Base-by-base conservation (phyloP, 768 basidiomycete genomes). In the Russula vinacea region DNA sequence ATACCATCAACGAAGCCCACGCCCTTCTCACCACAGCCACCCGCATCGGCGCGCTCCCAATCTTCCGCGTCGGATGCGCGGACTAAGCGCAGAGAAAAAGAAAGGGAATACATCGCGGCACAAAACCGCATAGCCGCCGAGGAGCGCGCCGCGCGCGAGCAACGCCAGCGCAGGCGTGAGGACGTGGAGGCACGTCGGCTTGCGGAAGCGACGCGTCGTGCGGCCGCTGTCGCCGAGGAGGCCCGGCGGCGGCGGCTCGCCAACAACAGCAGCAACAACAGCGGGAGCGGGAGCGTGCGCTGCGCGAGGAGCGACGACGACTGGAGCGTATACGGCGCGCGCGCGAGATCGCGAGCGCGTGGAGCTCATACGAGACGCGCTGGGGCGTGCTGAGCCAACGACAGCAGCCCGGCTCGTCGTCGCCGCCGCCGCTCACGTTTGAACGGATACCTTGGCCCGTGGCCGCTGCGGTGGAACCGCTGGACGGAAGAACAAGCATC, bases 371-470 rank as follows among this genome's bases (percentile, higher is more conserved):
- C 74, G 68, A 71, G 80, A 83, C 64, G 70, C 77, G 78, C 51
- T 82, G 80, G 70, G 62, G 78, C 6, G 78, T 84, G 35, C 81
- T 83, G 4, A 89, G 87, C 87, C 69, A 75, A 51, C 73, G 90
- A 42, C 44, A 60, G 67, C 35, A 7, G 35, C 29, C 29, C 29
- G 29, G 29, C 5, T 3, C 35, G 35, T 7, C 35, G 1, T 7
- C 35, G 6, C 35, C 35, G 35, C 10, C 60, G 66, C n/a, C 73
- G 26, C 77, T 91, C 53, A 74, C 77, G 1, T 91, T 92, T 76
- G 74, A 77, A 39, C 78, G 78, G 53, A 83, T 90, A 55, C 90
- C 90, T 8, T 93, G 90, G 91, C 90, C 90, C 26, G 67, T 84
- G 62, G 72, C 90, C 29, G 67, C 84, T 61, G 72, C 80, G 55